Conservation (phyloP, 2,329 filamentous ascomycete species). For the Coniochaeta sp. region DNA sequence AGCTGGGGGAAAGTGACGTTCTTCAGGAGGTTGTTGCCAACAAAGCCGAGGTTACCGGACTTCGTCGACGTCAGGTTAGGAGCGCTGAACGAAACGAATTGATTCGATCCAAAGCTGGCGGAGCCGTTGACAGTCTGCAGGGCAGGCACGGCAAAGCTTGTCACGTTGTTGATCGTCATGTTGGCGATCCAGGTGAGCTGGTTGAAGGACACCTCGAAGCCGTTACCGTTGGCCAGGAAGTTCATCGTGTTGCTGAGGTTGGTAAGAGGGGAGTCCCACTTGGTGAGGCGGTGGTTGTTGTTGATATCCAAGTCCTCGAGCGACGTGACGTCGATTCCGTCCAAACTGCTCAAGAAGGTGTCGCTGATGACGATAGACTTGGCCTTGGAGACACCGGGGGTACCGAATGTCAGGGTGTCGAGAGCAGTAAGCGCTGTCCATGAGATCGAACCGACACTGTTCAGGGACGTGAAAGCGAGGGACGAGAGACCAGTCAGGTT, state of each 20-base stretch:
- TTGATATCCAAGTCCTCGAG: conserved; percentile 71
- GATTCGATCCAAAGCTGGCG: conserved; percentile 78
- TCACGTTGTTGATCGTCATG: conserved; percentile 76
- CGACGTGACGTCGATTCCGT: conserved; percentile 72
- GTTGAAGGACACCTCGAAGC: conserved; percentile 64
- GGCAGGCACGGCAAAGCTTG: conserved; percentile 63
- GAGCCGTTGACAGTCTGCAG: conserved; percentile 69
- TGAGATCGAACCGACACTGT: conserved; percentile 56
- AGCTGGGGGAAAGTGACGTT: conserved; percentile 74
- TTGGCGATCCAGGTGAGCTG: conserved; percentile 73
- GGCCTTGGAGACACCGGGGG: conserved; percentile 56
- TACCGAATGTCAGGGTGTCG: conserved; percentile 38
- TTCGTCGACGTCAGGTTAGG: conserved; percentile 65
- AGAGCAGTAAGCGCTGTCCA: conserved; percentile 64
- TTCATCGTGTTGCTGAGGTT: conserved; percentile 65
- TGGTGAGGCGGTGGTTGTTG: conserved; percentile 79
- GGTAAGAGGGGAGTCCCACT: conserved; percentile 68
- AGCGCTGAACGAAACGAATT: conserved; percentile 51
- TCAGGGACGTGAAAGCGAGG: conserved; percentile 40
- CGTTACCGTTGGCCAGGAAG: conserved; percentile 72
- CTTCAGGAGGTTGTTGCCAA: conserved; percentile 51
- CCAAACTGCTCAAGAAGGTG: conserved; percentile 71
- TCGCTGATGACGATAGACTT: conserved; percentile 69
- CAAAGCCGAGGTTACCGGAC: conserved; percentile 51
- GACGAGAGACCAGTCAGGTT: conserved; percentile 62